These are phyloP conservation scores for Casuarina equisetifolia DNA, from an alignment of 306 rosid species.

Conservation along the genomic window DNA sequence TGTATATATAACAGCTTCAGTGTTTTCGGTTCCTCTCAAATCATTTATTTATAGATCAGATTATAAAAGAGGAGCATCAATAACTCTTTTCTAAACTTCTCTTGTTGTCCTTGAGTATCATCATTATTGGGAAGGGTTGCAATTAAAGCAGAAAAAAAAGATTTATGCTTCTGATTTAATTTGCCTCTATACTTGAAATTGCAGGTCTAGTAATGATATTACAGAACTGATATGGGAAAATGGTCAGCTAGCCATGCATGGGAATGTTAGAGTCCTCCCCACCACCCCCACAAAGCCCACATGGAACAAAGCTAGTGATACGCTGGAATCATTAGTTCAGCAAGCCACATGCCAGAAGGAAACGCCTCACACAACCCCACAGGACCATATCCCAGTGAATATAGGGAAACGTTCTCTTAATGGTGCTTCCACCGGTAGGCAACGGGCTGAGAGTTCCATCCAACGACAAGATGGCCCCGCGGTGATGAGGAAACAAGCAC, in stretches of 20 bases:
- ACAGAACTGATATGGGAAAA: constrained; percentile 61
- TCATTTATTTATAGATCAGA: too few species aligned
- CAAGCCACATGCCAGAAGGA: constrained; percentile 48
- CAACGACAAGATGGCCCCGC: constrained; percentile 2
- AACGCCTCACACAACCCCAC: constrained; percentile 20
- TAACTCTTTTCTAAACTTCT: too few species aligned
- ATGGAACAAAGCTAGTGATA: constrained; percentile 47
- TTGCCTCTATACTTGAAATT: not conserved
- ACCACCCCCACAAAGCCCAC: constrained; percentile 42
- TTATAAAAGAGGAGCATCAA: too few species aligned
- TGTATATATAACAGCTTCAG: too few species aligned
- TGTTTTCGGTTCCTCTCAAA: too few species aligned
- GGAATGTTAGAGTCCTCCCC: constrained; percentile 45
- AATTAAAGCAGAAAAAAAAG: too few species aligned
- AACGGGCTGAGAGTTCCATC: constrained; percentile 22
- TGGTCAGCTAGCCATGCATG: constrained; percentile 52
- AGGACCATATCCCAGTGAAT: constrained; percentile 17
- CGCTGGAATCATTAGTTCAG: constrained; percentile 61
- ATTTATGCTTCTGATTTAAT: too few species aligned
- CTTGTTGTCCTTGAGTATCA: too few species aligned
- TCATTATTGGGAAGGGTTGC: too few species aligned
- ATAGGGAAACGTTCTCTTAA: constrained; percentile 12
- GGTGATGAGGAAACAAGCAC: constrained; percentile 29
- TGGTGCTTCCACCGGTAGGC: constrained; percentile 28
- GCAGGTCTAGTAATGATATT: constrained; percentile 48